Evolutionary conservation across 805 yeast genomes (phyloP).

Genomic region (Cephaloascus albidus): DNA sequence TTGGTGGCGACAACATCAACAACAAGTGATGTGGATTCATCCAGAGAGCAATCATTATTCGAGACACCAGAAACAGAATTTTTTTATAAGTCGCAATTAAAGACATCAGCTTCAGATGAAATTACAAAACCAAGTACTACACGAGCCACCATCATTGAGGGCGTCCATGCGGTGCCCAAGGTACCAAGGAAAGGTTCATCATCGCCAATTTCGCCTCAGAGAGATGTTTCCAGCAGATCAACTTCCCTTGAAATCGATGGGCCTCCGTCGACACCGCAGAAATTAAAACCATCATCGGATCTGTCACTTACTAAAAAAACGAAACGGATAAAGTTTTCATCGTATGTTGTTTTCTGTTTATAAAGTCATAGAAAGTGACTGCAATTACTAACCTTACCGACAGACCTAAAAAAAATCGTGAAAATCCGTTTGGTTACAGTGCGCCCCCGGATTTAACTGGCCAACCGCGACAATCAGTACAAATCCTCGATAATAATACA

Average conservation of each 20-base stretch:
- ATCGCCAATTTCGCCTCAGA: too few species aligned
- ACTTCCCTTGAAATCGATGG: neutral
- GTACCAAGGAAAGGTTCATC: neutral
- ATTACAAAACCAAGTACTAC: slow-evolving; percentile 20
- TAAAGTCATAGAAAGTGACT: neutral
- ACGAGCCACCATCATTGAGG: slow-evolving; percentile 5
- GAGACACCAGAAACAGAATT: slow-evolving; percentile 7
- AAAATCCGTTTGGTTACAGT: slow-evolving; percentile 35
- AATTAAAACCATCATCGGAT: neutral
- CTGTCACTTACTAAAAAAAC: too few species aligned
- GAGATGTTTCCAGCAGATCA: too few species aligned
- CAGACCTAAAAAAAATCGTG: slow-evolving; percentile 6
- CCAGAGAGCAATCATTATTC: slow-evolving; percentile 6
- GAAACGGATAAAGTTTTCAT: slow-evolving; percentile 1
- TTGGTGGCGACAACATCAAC: neutral
- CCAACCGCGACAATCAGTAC: slow-evolving; percentile 10
- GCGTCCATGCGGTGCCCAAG: neutral
- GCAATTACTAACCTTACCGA: neutral
- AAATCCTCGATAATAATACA: slow-evolving; percentile 12
- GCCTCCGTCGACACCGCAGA: neutral
- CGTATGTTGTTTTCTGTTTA: slow-evolving; percentile 2
- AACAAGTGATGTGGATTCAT: neutral
- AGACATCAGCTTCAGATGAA: slow-evolving; percentile 21
- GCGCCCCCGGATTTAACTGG: slow-evolving; percentile 17
- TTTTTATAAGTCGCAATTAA: slow-evolving; percentile 12